Conservation (phyloP, 805 yeast species). For the Suhomyces canberraensis region DNA sequence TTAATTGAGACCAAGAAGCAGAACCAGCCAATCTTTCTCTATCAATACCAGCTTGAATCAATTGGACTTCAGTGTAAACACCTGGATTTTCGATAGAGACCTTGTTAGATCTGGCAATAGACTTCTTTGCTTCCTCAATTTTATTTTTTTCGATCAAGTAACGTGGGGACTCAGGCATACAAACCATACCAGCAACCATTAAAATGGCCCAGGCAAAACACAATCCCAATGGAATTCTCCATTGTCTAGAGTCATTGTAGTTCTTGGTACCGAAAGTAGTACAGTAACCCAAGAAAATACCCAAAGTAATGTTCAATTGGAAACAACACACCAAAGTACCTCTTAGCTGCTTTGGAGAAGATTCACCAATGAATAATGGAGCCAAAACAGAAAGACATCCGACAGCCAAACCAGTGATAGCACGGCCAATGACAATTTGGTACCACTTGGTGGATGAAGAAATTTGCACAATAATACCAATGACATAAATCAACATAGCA, state of each 20-base stretch:
- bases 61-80: conserved; percentile 51
- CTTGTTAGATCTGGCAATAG: conserved; percentile 60
- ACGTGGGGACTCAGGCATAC: conserved; percentile 71
- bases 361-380: conserved; percentile 65
- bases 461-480: conserved; percentile 62
- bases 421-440: conserved; percentile 63
- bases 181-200: conserved; percentile 48
- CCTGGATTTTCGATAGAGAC: conserved; percentile 51
- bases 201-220: conserved; percentile 46
- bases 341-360: conserved; percentile 67
- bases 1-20: conserved; percentile 62
- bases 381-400: conserved; percentile 70
- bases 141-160: conserved; percentile 51
- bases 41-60: conserved; percentile 58
- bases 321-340: conserved; percentile 68
- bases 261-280: conserved; percentile 61
- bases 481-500: conserved; percentile 53
- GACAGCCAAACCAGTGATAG: conserved; percentile 66
- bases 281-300: conserved; percentile 70
- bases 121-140: conserved; percentile 50
- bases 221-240: conserved; percentile 66
- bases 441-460: conserved; percentile 54
- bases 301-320: conserved; percentile 68
- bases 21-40: conserved; percentile 59
- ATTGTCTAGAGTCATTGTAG: conserved; percentile 50